Conservation (phyloP, 2,329 filamentous ascomycete genomes). For the Epichloe hybrida region DNA sequence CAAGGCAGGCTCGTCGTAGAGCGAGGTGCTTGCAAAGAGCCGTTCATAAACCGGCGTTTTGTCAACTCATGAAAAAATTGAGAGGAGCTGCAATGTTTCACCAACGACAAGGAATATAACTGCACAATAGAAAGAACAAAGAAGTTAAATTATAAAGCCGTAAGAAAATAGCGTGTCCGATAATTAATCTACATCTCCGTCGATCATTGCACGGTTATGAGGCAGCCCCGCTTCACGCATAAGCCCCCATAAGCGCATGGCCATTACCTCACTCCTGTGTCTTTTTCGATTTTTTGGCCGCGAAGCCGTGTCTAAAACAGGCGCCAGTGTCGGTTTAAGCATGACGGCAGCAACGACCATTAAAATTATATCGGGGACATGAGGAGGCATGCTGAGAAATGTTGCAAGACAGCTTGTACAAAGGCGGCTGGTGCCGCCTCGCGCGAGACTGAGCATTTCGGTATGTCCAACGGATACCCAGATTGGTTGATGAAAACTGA, state of each 20-base stretch:
- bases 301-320: not conserved
- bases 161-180: no score
- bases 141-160: not conserved
- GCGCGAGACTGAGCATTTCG: slow-evolving; percentile 5
- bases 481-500: not conserved
- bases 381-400: slow-evolving; percentile 24
- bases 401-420: slow-evolving; percentile 18
- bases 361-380: slow-evolving; percentile 13
- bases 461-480: not conserved
- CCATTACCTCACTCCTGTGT: not conserved
- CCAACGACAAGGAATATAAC: not conserved
- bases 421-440: slow-evolving; percentile 14
- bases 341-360: not conserved
- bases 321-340: not conserved
- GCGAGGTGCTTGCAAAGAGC: not conserved
- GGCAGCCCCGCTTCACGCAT: slow-evolving; percentile 4
- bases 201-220: not conserved
- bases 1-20: slow-evolving; percentile 7
- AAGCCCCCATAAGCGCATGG: slow-evolving; percentile 1
- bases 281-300: not conserved
- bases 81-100: not conserved
- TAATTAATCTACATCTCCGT: not conserved
- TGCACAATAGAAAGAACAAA: not conserved
- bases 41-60: not conserved
- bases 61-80: not conserved